Evolutionary conservation across 768 basidiomycete species (phyloP), one percentile per base, ranked within the genome.

Genomic region (Amanita pseudoporphyria): DNA sequence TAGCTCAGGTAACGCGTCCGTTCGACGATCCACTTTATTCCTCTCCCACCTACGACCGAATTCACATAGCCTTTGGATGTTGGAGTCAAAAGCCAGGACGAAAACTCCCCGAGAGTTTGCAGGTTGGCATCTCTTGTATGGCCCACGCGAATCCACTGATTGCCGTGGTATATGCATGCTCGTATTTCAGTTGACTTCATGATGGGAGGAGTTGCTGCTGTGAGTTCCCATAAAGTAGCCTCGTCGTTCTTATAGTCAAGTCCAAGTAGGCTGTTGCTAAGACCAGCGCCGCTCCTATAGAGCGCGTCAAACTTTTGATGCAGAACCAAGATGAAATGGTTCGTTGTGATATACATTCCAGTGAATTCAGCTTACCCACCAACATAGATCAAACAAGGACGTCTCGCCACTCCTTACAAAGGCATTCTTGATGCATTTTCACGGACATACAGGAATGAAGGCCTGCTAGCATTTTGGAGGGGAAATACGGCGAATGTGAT

Each of bases 401-500:
- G 87, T 72, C 78, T 90, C 45, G 67, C 78, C 32, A 65, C 75
- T 47, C 87, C 87, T 24, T 90, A 91, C 78, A 85, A 85, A 77
- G 88, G 88, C 58, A 74, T 91, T 58, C 63, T 57, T 51, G 87
- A 90, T 69, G 87, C 85, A 60, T 88, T 87, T 59, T 32, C 52
- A 45, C 79, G 88, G 53, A 88, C 86, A 47, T 87, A 85, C 75
- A 72, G 64, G 57, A 84, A 87, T 18, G 87, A 91, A 70, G 87
- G 87, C 64, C 64, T 88, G 30, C 71, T 79, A 53, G 81, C 88
- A 21, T 71, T 90, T 61, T 91, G 88, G 88, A 71, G 87, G 64
- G 87, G 87, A 62, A 91, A 91, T 77, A 88, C 85, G 41, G 86
- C 87, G 70, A 90, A 90, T 71, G 88, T 89, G 68, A 86, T 90